A percentile compares a stretch with the other conserved stretches of the same genome.
These are phyloP conservation scores for Dipteronia sinensis DNA, from an alignment of 345 rosid species.

Conservation along the genomic window DNA sequence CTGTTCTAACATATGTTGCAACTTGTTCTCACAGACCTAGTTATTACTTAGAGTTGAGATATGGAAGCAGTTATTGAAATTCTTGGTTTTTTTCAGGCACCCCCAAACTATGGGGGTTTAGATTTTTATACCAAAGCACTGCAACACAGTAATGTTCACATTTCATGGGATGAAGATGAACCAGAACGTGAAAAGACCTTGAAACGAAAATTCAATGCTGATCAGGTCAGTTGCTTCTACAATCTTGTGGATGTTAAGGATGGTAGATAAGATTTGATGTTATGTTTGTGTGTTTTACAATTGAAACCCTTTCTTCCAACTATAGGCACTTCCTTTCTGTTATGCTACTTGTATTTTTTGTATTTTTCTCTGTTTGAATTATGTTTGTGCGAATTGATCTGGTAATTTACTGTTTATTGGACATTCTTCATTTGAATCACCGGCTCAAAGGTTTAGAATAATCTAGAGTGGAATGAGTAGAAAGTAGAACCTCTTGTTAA, in stretches of 20 bases:
- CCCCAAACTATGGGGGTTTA: slow-evolving; percentile 67
- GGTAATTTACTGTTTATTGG: not conserved
- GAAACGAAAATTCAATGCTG: slow-evolving; percentile 69
- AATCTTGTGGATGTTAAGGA: not conserved
- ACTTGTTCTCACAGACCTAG: not conserved
- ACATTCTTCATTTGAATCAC: not conserved
- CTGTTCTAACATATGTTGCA: not conserved
- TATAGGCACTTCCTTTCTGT: not conserved
- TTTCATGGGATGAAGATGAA: slow-evolving; percentile 98
- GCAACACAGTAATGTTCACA: slow-evolving; percentile 73
- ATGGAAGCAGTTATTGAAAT: not conserved
- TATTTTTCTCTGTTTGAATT: not conserved
- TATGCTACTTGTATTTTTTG: not conserved
- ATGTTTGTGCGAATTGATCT: not conserved
- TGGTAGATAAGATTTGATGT: not conserved
- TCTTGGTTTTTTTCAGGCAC: slow-evolving; percentile 52
- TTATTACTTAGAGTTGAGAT: not conserved
- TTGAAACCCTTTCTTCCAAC: not conserved
- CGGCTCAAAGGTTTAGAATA: not conserved
- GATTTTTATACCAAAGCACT: slow-evolving; percentile 81
- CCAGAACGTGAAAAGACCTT: slow-evolving; percentile 81
- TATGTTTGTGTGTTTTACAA: not conserved
- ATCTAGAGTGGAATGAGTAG: not conserved
- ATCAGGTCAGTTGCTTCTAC: slow-evolving; percentile 51
- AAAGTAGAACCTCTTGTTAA: not conserved